Conservation (phyloP, 352 stramenopile genomes). For the Globisporangium mamillatum region DNA sequence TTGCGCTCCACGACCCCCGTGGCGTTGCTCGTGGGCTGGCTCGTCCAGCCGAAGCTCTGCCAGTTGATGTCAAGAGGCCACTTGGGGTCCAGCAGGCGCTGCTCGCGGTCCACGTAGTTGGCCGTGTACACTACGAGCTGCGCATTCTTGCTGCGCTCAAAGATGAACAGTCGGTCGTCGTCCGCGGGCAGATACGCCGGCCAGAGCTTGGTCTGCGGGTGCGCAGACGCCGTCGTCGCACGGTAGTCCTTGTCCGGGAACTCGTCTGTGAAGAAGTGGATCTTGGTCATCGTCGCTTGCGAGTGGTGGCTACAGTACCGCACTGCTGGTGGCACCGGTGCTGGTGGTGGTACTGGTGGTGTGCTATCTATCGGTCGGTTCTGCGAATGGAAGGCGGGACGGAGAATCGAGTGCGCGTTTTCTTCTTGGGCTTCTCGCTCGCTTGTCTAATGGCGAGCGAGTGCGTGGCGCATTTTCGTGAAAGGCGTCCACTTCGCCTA, state of each 20-base stretch:
- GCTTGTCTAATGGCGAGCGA: neutral
- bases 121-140: conserved; percentile 76
- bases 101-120: conserved; percentile 53
- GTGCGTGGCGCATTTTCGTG: neutral
- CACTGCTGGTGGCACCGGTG: too few relatives aligned
- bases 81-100: conserved; percentile 51
- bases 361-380: neutral
- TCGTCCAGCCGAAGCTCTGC: conserved; percentile 79
- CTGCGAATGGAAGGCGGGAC: neutral
- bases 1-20: conserved; percentile 66
- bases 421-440: neutral
- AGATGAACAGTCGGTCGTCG: conserved; percentile 65
- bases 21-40: conserved; percentile 55
- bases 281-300: conserved; percentile 14
- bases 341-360: too few relatives aligned
- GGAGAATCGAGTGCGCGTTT: neutral
- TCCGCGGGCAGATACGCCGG: conserved; percentile 58
- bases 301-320: neutral
- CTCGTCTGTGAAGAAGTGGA: conserved; percentile 66
- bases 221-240: conserved; percentile 51
- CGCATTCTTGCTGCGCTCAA: conserved; percentile 80
- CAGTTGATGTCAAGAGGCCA: conserved; percentile 79
- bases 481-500: neutral
- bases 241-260: conserved; percentile 71
- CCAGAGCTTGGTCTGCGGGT: conserved; percentile 66